Percentiles rank a stretch among this genome's conserved stretches.
Conservation (phyloP, 768 basidiomycete species). For the Trametes cinnabarina region DNA sequence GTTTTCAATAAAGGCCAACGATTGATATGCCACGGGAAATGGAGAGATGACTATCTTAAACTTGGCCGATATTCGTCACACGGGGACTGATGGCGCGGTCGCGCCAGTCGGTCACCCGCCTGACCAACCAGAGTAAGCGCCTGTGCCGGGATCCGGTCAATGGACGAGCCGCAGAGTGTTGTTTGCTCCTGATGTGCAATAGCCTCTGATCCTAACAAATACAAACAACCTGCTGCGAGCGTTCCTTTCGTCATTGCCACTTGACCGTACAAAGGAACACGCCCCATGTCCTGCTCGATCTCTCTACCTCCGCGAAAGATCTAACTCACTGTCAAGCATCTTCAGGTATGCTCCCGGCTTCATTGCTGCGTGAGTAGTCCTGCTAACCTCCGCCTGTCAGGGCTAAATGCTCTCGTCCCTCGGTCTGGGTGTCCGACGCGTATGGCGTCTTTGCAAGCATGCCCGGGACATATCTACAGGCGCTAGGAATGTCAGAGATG, state of each 20-base stretch:
- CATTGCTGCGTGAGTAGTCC: too few relatives aligned
- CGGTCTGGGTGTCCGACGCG: neutral
- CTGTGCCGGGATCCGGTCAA: neutral
- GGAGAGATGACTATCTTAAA: neutral
- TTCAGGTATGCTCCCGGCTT: too few relatives aligned
- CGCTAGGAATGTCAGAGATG: conserved; percentile 10
- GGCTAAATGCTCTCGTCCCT: neutral
- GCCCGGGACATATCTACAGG: neutral
- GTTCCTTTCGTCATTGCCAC: neutral
- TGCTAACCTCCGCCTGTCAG: too few relatives aligned
- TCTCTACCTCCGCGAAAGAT: neutral
- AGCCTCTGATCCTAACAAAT: conserved; percentile 22
- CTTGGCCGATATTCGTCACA: too few relatives aligned
- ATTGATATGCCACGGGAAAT: neutral
- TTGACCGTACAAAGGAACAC: neutral
- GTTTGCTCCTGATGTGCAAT: conserved; percentile 15
- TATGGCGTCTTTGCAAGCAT: neutral
- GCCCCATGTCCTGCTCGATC: neutral
- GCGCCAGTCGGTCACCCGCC: too few relatives aligned
- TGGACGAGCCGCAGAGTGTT: neutral
- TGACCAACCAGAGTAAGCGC: too few relatives aligned
- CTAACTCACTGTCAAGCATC: too few relatives aligned
- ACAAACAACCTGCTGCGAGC: conserved; percentile 20
- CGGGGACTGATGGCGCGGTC: too few relatives aligned
- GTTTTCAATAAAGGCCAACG: neutral